These are phyloP conservation scores for Juncus inflexus DNA, from an alignment of 176 grass and related monocot species.

Conservation along the genomic window DNA sequence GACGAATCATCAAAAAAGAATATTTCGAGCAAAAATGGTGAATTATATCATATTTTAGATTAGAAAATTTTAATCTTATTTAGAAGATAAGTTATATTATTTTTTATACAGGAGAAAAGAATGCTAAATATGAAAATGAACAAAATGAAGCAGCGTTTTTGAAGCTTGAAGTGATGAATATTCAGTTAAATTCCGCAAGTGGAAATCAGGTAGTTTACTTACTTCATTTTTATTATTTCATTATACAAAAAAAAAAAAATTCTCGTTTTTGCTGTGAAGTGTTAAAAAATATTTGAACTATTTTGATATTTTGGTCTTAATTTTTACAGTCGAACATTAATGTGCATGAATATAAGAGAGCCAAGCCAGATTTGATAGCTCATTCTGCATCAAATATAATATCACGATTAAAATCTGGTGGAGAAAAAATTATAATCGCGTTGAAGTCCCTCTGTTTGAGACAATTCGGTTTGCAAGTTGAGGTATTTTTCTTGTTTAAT, in stretches of 20 bases:
- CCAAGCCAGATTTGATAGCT: conserved; percentile 68
- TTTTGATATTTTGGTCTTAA: conserved; percentile 1
- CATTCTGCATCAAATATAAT: conserved; percentile 72
- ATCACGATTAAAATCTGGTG: conserved; percentile 59
- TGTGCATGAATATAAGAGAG: conserved; percentile 58
- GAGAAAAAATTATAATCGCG: conserved; percentile 75
- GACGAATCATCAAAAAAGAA: conserved; percentile 59
- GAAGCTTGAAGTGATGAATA: conserved; percentile 78
- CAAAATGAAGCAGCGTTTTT: conserved; percentile 57
- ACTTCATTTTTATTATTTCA: background rate
- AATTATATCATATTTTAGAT: background rate
- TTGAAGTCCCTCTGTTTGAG: conserved; percentile 79
- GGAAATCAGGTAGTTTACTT: conserved; percentile 55
- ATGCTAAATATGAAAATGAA: conserved; percentile 33
- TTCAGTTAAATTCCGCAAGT: conserved; percentile 80
- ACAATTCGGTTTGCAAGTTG: conserved; percentile 63
- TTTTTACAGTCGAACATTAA: conserved; percentile 47
- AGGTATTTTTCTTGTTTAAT: conserved; percentile 36
- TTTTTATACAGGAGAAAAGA: conserved; percentile 37
- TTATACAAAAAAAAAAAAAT: no score
- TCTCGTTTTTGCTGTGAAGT: no score
- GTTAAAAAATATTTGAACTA: background rate
- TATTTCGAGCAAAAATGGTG: conserved; percentile 31
- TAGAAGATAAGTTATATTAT: background rate
- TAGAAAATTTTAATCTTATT: conserved; percentile 5